Conservation (phyloP, 768 basidiomycete species). For the Boletus barrowsii region DNA sequence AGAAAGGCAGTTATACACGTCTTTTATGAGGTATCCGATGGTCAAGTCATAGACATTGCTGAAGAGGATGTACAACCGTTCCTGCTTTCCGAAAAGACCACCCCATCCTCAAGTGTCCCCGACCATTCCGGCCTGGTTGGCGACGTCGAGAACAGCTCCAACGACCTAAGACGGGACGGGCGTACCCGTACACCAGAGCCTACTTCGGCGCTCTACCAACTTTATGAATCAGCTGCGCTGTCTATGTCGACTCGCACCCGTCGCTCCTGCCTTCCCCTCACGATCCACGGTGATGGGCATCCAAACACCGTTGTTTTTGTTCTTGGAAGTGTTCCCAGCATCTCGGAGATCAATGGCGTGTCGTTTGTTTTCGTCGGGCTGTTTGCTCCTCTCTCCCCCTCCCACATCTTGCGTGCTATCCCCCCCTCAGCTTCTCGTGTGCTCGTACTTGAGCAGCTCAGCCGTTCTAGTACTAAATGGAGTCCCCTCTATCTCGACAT, state of each 20-base stretch:
- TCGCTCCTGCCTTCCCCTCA: constrained; percentile 57
- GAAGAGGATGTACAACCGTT: constrained; percentile 62
- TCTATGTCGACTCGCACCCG: constrained; percentile 62
- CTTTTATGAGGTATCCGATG: constrained; percentile 53
- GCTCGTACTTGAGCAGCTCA: constrained; percentile 79
- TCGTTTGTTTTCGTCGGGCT: constrained; percentile 64
- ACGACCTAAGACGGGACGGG: background rate
- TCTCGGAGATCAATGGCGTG: constrained; percentile 51
- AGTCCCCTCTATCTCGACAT: constrained; percentile 84
- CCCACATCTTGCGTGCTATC: constrained; percentile 54
- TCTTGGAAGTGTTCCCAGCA: constrained; percentile 52
- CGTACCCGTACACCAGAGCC: constrained; percentile 8
- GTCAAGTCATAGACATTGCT: constrained; percentile 47
- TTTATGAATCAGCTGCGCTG: constrained; percentile 67
- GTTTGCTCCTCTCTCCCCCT: constrained; percentile 62
- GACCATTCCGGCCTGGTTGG: background rate
- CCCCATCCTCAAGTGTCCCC: constrained; percentile 20
- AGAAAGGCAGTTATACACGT: constrained; percentile 81
- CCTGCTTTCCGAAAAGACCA: constrained; percentile 46
- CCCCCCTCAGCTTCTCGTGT: constrained; percentile 63
- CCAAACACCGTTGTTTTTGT: constrained; percentile 69
- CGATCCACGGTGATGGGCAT: constrained; percentile 47
- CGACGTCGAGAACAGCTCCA: background rate
- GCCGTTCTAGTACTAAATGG: constrained; percentile 79
- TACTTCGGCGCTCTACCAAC: constrained; percentile 38